Evolutionary conservation across 129 eudicot species (phyloP).

Genomic region (Ambrosia trifida): DNA sequence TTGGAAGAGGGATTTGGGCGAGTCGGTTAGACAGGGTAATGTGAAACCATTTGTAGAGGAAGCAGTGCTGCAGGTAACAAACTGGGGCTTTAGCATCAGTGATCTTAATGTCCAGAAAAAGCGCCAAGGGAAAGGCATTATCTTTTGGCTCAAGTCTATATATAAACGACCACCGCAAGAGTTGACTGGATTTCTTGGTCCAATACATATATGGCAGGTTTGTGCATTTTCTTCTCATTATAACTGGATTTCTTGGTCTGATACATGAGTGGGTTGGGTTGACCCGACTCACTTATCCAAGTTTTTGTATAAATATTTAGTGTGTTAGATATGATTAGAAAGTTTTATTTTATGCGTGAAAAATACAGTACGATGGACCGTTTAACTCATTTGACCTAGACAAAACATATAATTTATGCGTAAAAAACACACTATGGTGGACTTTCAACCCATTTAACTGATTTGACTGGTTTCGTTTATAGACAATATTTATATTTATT

Average conservation of each 20-base stretch:
- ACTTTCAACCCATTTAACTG: not conserved
- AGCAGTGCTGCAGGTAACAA: constrained; percentile 76
- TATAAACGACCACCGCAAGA: constrained; percentile 48
- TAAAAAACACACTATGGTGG: not conserved
- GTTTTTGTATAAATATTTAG: not conserved
- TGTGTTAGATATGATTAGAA: not conserved
- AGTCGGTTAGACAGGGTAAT: constrained; percentile 72
- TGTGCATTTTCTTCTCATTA: constrained; percentile 31
- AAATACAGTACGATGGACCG: too few species aligned
- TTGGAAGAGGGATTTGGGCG: constrained; percentile 80
- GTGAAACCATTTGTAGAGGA: constrained; percentile 82
- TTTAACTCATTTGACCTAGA: too few species aligned
- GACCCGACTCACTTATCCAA: constrained; percentile 5
- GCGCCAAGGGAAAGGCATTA: constrained; percentile 46
- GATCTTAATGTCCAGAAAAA: constrained; percentile 66
- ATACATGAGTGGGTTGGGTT: not conserved
- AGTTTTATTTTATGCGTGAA: not conserved
- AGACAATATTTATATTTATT: not conserved
- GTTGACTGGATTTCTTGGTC: constrained; percentile 82
- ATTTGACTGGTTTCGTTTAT: not conserved
- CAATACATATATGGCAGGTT: constrained; percentile 98
- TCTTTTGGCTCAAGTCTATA: constrained; percentile 62
- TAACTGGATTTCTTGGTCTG: constrained; percentile 10
- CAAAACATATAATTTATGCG: too few species aligned
- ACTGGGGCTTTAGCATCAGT: constrained; percentile 79